Evolutionary conservation across 2,329 filamentous ascomycete genomes (phyloP).

Genomic region (Colletotrichum chrysophilum): DNA sequence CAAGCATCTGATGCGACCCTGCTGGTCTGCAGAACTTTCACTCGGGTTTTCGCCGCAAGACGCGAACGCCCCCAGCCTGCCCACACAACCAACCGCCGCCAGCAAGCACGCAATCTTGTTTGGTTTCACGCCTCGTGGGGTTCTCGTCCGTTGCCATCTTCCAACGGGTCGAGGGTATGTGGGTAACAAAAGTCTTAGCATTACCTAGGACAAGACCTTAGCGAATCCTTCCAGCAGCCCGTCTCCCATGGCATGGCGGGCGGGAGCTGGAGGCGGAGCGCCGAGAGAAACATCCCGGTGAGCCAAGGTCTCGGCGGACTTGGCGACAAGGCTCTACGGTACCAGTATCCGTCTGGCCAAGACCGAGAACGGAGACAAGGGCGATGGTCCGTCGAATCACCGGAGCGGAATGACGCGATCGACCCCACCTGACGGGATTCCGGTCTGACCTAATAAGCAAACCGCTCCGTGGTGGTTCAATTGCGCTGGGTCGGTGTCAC

Average conservation of each 20-base stretch:
- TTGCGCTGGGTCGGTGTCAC: neutral
- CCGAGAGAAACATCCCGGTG: neutral
- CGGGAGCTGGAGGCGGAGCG: neutral
- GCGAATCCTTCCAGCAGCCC: neutral
- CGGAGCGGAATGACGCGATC: neutral
- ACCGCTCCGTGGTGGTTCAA: neutral
- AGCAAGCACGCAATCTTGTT: conserved; percentile 19
- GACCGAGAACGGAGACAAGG: neutral
- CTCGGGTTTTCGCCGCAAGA: neutral
- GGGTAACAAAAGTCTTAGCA: neutral
- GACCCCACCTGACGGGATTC: neutral
- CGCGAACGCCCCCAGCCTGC: neutral
- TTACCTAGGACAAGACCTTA: conserved; percentile 22
- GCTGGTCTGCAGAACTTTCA: neutral
- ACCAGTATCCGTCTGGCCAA: conserved; percentile 16
- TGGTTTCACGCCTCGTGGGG: conserved; percentile 4
- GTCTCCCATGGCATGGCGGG: neutral
- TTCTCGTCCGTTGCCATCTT: neutral
- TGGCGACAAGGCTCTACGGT: neutral
- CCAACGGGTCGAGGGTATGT: neutral
- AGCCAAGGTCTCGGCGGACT: conserved; percentile 17
- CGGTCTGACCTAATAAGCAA: neutral
- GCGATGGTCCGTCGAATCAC: neutral
- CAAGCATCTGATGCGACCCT: neutral
- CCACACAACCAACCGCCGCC: neutral